Conservation (phyloP, 805 yeast species). For the Blastobotrys americana region DNA sequence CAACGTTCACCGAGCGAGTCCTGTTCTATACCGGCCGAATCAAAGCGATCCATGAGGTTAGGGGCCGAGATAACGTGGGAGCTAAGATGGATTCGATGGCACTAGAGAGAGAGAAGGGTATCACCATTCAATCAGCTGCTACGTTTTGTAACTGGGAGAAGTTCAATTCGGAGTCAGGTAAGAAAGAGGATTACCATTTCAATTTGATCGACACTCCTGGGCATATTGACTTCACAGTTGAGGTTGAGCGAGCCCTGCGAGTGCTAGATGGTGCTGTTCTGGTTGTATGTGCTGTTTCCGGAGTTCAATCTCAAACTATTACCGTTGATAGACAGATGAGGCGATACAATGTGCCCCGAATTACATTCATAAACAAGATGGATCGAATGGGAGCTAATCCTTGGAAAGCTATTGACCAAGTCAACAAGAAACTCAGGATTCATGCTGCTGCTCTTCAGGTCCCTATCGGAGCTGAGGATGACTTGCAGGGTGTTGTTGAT, state of each 20-base stretch:
- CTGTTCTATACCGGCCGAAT: constrained; percentile 94
- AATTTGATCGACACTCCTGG: constrained; percentile 98
- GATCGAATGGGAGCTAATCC: constrained; percentile 99
- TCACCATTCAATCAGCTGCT: constrained; percentile 97
- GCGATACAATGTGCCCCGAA: constrained; percentile 93
- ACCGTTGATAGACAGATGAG: constrained; percentile 99
- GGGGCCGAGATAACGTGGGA: constrained; percentile 96
- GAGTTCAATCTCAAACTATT: constrained; percentile 97
- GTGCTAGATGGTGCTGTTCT: constrained; percentile 97
- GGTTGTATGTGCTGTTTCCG: constrained; percentile 97
- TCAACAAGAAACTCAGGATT: constrained; percentile 76
- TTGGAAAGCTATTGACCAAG: constrained; percentile 87
- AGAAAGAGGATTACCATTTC: constrained; percentile 63
- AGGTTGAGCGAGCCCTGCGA: constrained; percentile 97
- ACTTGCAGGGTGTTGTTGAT: constrained; percentile 83
- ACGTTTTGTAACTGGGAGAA: constrained; percentile 96
- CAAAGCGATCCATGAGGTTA: constrained; percentile 88
- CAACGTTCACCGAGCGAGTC: constrained; percentile 97
- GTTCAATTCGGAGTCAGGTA: constrained; percentile 31
- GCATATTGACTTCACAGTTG: constrained; percentile 97
- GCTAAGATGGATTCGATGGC: constrained; percentile 99
- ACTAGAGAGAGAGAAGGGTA: constrained; percentile 95
- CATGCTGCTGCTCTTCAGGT: constrained; percentile 98
- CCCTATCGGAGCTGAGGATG: constrained; percentile 90
- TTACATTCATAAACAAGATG: constrained; percentile 96